phyloP scores from a whole-genome alignment of 345 rosid genomes.

The Rhodomyrtus tomentosa region DNA sequence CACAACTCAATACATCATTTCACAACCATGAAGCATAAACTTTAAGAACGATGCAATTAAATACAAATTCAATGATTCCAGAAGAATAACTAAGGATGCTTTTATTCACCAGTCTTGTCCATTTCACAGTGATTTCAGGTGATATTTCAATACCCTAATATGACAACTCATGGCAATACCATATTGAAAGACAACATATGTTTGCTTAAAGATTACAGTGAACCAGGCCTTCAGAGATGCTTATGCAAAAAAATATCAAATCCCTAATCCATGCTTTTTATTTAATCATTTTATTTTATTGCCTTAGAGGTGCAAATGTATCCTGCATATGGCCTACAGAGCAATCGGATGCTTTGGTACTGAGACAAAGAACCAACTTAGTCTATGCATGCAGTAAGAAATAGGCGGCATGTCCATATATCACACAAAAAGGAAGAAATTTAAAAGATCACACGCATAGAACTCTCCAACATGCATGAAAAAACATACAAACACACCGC shows the following conservation, averaged over 20 bases:
- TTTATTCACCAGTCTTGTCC: not conserved
- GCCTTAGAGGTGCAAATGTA: not conserved
- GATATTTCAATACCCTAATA: not conserved
- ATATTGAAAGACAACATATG: not conserved
- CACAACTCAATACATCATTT: constrained; percentile 65
- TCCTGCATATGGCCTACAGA: not conserved
- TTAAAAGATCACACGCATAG: not conserved
- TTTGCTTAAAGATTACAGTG: not conserved
- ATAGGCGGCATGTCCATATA: not conserved
- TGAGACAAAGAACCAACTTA: not conserved
- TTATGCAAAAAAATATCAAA: not conserved
- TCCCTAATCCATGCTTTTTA: not conserved
- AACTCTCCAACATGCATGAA: not conserved
- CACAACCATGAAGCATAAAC: constrained; percentile 1
- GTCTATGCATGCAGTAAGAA: not conserved
- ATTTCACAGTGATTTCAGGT: not conserved
- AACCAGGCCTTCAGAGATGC: not conserved
- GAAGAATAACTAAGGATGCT: not conserved
- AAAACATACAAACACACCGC: not conserved
- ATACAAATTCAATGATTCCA: not conserved
- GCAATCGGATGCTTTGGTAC: not conserved
- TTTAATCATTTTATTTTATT: not conserved
- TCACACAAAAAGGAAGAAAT: not conserved
- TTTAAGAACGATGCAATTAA: not conserved
- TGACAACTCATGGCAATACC: not conserved